These are phyloP conservation scores for Arachis stenosperma DNA, from an alignment of 306 rosid species.

Conservation along the genomic window DNA sequence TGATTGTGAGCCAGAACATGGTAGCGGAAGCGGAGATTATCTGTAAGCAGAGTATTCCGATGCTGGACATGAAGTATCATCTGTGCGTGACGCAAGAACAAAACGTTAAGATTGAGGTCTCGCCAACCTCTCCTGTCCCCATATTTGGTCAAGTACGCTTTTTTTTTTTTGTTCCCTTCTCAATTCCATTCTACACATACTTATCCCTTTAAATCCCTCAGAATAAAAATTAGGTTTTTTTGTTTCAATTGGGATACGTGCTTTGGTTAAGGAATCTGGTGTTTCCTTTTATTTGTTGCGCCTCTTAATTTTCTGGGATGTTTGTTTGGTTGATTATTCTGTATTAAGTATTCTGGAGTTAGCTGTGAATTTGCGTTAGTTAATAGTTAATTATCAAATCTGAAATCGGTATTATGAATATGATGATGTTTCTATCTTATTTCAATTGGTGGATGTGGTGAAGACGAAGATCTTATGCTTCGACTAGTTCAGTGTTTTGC, in stretches of 20 bases:
- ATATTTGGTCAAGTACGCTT: slow-evolving; percentile 55
- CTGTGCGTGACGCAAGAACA: slow-evolving; percentile 62
- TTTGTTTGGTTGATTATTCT: neutral
- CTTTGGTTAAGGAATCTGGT: slow-evolving; percentile 10
- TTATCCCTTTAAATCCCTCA: slow-evolving; percentile 16
- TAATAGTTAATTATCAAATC: slow-evolving; percentile 2
- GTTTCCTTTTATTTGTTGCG: neutral
- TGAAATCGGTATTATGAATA: neutral
- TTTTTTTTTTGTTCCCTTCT: slow-evolving; percentile 9
- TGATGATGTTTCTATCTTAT: neutral
- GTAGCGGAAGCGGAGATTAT: slow-evolving; percentile 69
- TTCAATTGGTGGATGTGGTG: slow-evolving; percentile 18
- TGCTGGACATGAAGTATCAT: slow-evolving; percentile 70
- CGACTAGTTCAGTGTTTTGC: slow-evolving; percentile 1
- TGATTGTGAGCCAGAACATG: slow-evolving; percentile 63
- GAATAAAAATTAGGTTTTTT: neutral
- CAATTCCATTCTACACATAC: neutral
- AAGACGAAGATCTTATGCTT: slow-evolving; percentile 29
- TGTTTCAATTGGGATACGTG: slow-evolving; percentile 23
- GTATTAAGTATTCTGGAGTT: neutral
- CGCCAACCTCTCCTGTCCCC: slow-evolving; percentile 61
- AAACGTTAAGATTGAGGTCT: slow-evolving; percentile 54
- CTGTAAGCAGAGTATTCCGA: slow-evolving; percentile 57
- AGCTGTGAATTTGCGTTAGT: slow-evolving; percentile 20
- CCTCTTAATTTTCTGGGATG: neutral